Evolutionary conservation across 257 asterid species (phyloP), one percentile per base, ranked within the genome.

Genomic region (Anisodus acutangulus): DNA sequence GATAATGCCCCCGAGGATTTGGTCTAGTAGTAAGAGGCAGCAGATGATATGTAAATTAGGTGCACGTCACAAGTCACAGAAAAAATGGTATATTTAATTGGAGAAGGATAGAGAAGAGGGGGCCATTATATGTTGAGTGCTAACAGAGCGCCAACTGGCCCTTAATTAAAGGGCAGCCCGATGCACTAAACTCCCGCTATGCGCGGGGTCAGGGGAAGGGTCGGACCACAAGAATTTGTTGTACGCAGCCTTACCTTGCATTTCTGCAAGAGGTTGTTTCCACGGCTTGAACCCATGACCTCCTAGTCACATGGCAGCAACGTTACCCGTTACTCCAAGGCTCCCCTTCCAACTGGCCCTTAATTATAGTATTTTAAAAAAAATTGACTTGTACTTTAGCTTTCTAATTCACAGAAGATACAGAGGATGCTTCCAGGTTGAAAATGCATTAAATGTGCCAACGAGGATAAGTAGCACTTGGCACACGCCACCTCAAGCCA

Each of bases 381-480:
- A 74, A 67, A 19, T 74, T 43, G n/a, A 22, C 80, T 49, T 10
- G 6, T 22, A 74, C 60, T 49, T 62, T 39, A 70, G 55, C 39
- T 83, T 45, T 78, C 57, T 26, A 31, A n/a, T 63, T 66, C n/a
- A 80, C 6, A 6, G 31, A 68, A 71, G 7, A 19, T 45, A 19
- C 4, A 22, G 17, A 74, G 80, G 12, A 47, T 74, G 80, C n/a
- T 35, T 74, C 41, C 60, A 49, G 4, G 60, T 74, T 49, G 22
- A 74, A 49, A 74, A 74, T 49, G 2, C 81, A 74, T 22, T 19
- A 51, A 10, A 74, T 74, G 62, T 49, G 62, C 81, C 81, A 49
- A 49, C n/a, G 39, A 74, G 81, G 43, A 74, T 74, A 49, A 37
- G 11, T 22, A 74, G 81, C 81, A 74, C 62, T 51, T 49, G 22